Conservation (phyloP, 2,329 filamentous ascomycete species). For the Cryphonectria parasitica region DNA sequence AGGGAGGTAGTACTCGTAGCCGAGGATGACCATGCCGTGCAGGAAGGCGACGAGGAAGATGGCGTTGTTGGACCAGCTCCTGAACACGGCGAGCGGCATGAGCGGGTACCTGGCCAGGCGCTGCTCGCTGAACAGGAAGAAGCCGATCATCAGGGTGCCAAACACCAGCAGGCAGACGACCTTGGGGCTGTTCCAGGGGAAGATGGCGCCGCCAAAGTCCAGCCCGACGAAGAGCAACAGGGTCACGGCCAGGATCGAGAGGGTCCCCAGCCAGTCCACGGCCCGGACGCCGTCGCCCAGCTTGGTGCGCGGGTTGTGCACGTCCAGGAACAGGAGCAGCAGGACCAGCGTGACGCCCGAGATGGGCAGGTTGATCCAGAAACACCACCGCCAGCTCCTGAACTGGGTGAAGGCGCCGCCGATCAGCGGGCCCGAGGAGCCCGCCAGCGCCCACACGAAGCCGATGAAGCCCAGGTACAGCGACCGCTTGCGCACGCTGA, state of each 20-base stretch:
- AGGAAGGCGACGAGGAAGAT: conserved; percentile 48
- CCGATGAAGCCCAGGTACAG: conserved; percentile 40
- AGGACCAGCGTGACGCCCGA: conserved; percentile 31
- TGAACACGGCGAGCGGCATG: conserved; percentile 64
- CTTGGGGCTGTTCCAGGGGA: conserved; percentile 61
- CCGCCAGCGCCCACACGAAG: conserved; percentile 53
- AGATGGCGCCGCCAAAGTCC: conserved; percentile 65
- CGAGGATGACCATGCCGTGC: conserved; percentile 59
- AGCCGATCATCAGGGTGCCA: conserved; percentile 48
- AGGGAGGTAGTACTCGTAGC: conserved; percentile 67
- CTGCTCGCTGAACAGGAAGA: conserved; percentile 63
- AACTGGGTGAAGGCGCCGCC: conserved; percentile 34
- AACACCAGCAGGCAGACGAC: conserved; percentile 64
- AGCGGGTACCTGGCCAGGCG: conserved; percentile 65
- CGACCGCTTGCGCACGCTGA: conserved; percentile 38
- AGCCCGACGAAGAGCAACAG: conserved; percentile 70
- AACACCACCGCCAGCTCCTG: conserved; percentile 35
- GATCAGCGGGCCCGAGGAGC: conserved; percentile 32
- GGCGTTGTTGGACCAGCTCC: conserved; percentile 56
- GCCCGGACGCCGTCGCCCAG: conserved; percentile 62
- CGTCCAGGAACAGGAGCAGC: conserved; percentile 39
- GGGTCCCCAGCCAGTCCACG: conserved; percentile 61
- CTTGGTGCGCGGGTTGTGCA: conserved; percentile 65
- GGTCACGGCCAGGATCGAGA: conserved; percentile 62
- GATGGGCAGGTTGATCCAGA: conserved; percentile 35